phyloP scores from a whole-genome alignment of 2,329 filamentous ascomycete species.

The Ophiosphaerella korrae region DNA sequence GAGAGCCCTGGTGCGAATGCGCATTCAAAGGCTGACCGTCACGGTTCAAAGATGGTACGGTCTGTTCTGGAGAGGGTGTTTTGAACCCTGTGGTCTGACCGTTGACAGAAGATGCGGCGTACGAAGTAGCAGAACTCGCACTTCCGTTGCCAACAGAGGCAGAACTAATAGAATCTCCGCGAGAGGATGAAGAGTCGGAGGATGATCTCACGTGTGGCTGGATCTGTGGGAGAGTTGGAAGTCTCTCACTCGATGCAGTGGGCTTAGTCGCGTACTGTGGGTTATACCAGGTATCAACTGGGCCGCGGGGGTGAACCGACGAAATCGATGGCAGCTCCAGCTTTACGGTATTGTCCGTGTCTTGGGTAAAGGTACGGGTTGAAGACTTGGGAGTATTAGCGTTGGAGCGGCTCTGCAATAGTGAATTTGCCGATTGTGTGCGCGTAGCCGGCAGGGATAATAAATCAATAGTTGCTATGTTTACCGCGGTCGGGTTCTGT shows the following conservation, averaged over 20 bases:
- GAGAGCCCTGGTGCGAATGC: slow-evolving; percentile 46
- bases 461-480: slow-evolving; percentile 34
- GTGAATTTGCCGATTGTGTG: slow-evolving; percentile 36
- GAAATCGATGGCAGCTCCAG: slow-evolving; percentile 92
- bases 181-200: slow-evolving; percentile 74
- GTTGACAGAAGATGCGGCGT: slow-evolving; percentile 62
- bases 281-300: slow-evolving; percentile 74
- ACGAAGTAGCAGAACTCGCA: slow-evolving; percentile 61
- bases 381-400: slow-evolving; percentile 1
- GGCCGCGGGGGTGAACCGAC: slow-evolving; percentile 80
- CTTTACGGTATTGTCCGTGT: slow-evolving; percentile 71
- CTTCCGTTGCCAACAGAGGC: slow-evolving; percentile 56
- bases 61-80: slow-evolving; percentile 75
- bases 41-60: slow-evolving; percentile 51
- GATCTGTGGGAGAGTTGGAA: slow-evolving; percentile 72
- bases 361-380: slow-evolving; percentile 28
- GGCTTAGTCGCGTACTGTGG: slow-evolving; percentile 68
- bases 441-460: slow-evolving; percentile 35
- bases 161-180: slow-evolving; percentile 74
- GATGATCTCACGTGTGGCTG: slow-evolving; percentile 67
- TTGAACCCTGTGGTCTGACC: slow-evolving; percentile 65
- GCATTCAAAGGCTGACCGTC: slow-evolving; percentile 45
- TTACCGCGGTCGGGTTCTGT: slow-evolving; percentile 22
- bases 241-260: slow-evolving; percentile 73
- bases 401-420: slow-evolving; percentile 23